Evolutionary conservation across 2,329 filamentous ascomycete species (phyloP).

Genomic region (Alternaria novae-zelandiae): DNA sequence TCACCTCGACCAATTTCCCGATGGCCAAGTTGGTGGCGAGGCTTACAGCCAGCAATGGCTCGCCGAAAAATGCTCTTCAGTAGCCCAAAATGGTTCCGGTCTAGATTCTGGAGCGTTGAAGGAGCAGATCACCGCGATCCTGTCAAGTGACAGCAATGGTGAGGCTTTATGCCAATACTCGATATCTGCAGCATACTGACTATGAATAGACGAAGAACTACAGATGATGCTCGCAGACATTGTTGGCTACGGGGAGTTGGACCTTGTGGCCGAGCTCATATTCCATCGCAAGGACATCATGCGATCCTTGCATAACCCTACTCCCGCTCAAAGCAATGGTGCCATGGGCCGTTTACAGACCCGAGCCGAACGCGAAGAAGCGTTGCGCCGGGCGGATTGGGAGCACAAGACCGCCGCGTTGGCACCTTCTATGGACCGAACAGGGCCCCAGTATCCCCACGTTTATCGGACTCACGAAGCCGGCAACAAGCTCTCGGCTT

Average conservation of each 20-base stretch:
- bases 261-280: constrained; percentile 91
- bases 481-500: constrained; percentile 81
- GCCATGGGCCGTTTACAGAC: constrained; percentile 69
- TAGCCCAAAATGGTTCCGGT: constrained; percentile 69
- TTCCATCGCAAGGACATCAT: constrained; percentile 73
- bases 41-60: constrained; percentile 74
- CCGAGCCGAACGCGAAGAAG: constrained; percentile 77
- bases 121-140: constrained; percentile 76
- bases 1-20: constrained; percentile 62
- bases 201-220: constrained; percentile 75
- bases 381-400: constrained; percentile 75
- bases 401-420: constrained; percentile 82
- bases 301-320: constrained; percentile 34
- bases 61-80: constrained; percentile 67
- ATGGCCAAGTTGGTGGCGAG: constrained; percentile 31
- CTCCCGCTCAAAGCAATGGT: constrained; percentile 51
- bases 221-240: constrained; percentile 89
- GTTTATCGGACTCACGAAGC: constrained; percentile 86
- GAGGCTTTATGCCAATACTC: not conserved
- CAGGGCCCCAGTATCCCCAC: constrained; percentile 84
- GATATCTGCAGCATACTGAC: constrained; percentile 1
- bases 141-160: constrained; percentile 68
- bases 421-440: constrained; percentile 71
- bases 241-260: constrained; percentile 89
- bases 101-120: constrained; percentile 74